Conservation (phyloP, 2,329 filamentous ascomycete genomes). For the Ophiosphaerella narmari region DNA sequence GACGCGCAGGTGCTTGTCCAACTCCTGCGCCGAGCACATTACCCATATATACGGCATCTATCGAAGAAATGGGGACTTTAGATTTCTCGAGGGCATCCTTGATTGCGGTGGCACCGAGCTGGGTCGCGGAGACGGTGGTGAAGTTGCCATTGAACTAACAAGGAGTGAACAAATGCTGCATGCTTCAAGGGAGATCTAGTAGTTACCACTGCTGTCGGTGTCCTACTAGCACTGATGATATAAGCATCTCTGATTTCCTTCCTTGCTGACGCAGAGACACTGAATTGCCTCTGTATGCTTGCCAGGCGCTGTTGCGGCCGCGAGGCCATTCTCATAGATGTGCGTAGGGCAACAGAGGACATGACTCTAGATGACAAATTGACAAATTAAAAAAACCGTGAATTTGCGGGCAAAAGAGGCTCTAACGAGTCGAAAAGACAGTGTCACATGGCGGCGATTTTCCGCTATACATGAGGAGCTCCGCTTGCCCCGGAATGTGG, state of each 20-base stretch:
- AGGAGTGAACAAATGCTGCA: neutral
- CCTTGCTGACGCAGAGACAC: slow-evolving; percentile 34
- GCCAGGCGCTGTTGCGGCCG: slow-evolving; percentile 44
- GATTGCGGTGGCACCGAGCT: slow-evolving; percentile 88
- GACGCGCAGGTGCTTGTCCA: slow-evolving; percentile 89
- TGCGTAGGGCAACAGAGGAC: slow-evolving; percentile 39
- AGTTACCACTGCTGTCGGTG: slow-evolving; percentile 82
- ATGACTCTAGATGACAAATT: slow-evolving; percentile 20
- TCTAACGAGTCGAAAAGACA: slow-evolving; percentile 27
- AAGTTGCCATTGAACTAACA: slow-evolving; percentile 91
- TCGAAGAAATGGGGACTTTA: slow-evolving; percentile 75
- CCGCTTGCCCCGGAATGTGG: slow-evolving; percentile 29
- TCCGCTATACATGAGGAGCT: slow-evolving; percentile 20
- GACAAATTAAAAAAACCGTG: neutral
- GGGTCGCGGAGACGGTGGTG: slow-evolving; percentile 78
- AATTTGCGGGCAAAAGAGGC: slow-evolving; percentile 16
- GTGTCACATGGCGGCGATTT: slow-evolving; percentile 39
- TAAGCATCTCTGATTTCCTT: slow-evolving; percentile 88
- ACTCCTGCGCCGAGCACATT: slow-evolving; percentile 85
- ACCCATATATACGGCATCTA: slow-evolving; percentile 96
- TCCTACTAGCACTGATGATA: slow-evolving; percentile 87
- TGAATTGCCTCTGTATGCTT: slow-evolving; percentile 45
- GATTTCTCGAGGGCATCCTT: slow-evolving; percentile 88
- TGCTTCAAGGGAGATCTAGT: neutral
- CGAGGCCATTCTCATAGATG: slow-evolving; percentile 42